Conservation (phyloP, 2,329 filamentous ascomycete genomes). For the Diaporthe sp. region DNA sequence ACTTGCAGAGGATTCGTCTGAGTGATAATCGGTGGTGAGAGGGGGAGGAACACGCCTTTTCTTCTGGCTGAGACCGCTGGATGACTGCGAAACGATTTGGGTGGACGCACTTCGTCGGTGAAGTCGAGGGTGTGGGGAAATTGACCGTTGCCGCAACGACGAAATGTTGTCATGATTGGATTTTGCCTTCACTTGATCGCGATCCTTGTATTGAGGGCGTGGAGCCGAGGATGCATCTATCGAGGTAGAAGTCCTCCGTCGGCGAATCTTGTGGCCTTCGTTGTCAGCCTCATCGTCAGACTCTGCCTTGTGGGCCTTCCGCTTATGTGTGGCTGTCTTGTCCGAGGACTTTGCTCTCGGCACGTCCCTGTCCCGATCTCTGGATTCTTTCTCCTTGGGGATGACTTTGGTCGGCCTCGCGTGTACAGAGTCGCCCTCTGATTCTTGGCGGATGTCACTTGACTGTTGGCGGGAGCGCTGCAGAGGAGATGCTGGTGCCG, state of each 20-base stretch:
- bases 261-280: slow-evolving; percentile 63
- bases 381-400: slow-evolving; percentile 50
- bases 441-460: slow-evolving; percentile 56
- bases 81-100: slow-evolving; percentile 65
- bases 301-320: slow-evolving; percentile 63
- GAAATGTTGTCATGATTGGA: slow-evolving; percentile 46
- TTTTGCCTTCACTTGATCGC: slow-evolving; percentile 45
- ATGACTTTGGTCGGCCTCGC: slow-evolving; percentile 56
- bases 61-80: slow-evolving; percentile 67
- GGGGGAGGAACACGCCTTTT: slow-evolving; percentile 71
- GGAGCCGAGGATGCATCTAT: slow-evolving; percentile 38
- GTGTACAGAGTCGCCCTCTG: slow-evolving; percentile 65
- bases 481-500: slow-evolving; percentile 66
- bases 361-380: slow-evolving; percentile 30
- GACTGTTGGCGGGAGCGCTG: slow-evolving; percentile 53
- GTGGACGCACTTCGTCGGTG: slow-evolving; percentile 75
- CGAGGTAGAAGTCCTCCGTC: slow-evolving; percentile 62
- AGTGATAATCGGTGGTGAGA: slow-evolving; percentile 73
- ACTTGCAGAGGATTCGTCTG: slow-evolving; percentile 73
- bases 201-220: slow-evolving; percentile 37
- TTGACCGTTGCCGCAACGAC: slow-evolving; percentile 57
- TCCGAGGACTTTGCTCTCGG: slow-evolving; percentile 54
- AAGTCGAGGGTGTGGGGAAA: slow-evolving; percentile 66
- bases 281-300: slow-evolving; percentile 68
- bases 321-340: slow-evolving; percentile 59